Evolutionary conservation across 2,329 filamentous ascomycete genomes (phyloP).

Genomic region (Pseudogymnoascus sp.): DNA sequence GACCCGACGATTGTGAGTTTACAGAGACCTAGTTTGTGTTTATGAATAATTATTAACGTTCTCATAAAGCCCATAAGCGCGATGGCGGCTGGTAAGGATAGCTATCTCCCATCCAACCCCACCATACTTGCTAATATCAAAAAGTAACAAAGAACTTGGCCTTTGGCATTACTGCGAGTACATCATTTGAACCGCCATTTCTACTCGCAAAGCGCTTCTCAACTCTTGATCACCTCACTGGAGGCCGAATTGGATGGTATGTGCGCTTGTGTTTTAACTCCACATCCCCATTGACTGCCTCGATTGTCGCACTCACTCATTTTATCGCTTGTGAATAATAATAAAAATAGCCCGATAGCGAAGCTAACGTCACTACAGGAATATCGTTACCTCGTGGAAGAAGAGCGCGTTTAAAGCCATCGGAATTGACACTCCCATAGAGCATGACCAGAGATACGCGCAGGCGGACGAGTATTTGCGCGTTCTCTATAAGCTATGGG

Average conservation of each 20-base stretch:
- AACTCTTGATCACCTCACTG: slow-evolving; percentile 58
- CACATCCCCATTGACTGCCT: slow-evolving; percentile 52
- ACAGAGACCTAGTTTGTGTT: background rate
- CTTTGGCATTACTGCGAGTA: slow-evolving; percentile 59
- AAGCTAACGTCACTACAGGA: slow-evolving; percentile 48
- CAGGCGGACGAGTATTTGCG: slow-evolving; percentile 55
- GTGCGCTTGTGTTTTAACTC: slow-evolving; percentile 43
- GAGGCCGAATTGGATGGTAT: slow-evolving; percentile 51
- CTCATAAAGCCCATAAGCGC: slow-evolving; percentile 46
- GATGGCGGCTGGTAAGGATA: slow-evolving; percentile 51
- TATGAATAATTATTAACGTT: background rate
- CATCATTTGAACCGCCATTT: slow-evolving; percentile 61
- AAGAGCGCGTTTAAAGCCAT: slow-evolving; percentile 56
- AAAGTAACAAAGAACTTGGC: slow-evolving; percentile 51
- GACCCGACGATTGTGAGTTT: slow-evolving; percentile 51
- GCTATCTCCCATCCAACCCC: slow-evolving; percentile 41
- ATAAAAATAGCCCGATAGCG: slow-evolving; percentile 42
- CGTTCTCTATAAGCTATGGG: slow-evolving; percentile 58
- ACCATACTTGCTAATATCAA: slow-evolving; percentile 46
- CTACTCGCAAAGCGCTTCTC: slow-evolving; percentile 56
- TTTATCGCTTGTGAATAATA: background rate
- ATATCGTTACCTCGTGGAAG: slow-evolving; percentile 57
- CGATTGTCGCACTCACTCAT: slow-evolving; percentile 22
- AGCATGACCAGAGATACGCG: slow-evolving; percentile 58
- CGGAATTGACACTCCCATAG: slow-evolving; percentile 45